Conservation (phyloP, 768 basidiomycete species). For the Clitopilus hobsonii region DNA sequence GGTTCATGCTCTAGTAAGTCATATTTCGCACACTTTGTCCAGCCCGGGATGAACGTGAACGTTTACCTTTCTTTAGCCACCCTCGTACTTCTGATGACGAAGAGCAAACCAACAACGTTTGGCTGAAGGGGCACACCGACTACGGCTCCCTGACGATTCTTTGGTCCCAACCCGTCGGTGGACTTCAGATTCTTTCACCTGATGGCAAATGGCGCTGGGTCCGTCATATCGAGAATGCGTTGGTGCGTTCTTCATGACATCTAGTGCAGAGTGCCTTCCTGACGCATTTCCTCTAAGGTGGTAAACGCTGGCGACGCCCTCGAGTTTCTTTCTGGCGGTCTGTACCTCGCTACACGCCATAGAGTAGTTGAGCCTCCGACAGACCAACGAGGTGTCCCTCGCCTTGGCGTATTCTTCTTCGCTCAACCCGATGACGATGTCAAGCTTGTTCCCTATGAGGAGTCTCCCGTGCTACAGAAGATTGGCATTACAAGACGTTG, state of each 20-base stretch:
- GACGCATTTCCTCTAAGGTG: constrained; percentile 29
- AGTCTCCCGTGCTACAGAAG: constrained; percentile 45
- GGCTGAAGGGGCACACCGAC: constrained; percentile 46
- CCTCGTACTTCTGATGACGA: constrained; percentile 37
- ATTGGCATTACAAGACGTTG: constrained; percentile 33
- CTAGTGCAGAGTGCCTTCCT: background rate
- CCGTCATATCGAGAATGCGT: constrained; percentile 36
- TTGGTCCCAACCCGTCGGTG: constrained; percentile 42
- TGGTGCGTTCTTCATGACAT: constrained; percentile 20
- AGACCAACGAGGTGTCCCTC: constrained; percentile 44
- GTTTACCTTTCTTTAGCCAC: constrained; percentile 20
- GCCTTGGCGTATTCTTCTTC: constrained; percentile 60
- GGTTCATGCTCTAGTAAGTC: constrained; percentile 42
- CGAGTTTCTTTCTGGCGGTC: constrained; percentile 57
- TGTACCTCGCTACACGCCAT: constrained; percentile 54
- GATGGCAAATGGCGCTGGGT: constrained; percentile 40
- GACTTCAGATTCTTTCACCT: constrained; percentile 35
- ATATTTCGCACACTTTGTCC: background rate
- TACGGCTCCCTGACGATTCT: constrained; percentile 36
- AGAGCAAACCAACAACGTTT: constrained; percentile 32
- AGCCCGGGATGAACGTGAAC: background rate
- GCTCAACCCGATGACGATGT: constrained; percentile 45
- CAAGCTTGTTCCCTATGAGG: constrained; percentile 36
- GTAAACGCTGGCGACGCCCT: constrained; percentile 58
- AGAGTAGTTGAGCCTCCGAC: constrained; percentile 55